Base-by-base conservation (phyloP, 805 yeast genomes). In the Barnettozyma sucrosica region DNA sequence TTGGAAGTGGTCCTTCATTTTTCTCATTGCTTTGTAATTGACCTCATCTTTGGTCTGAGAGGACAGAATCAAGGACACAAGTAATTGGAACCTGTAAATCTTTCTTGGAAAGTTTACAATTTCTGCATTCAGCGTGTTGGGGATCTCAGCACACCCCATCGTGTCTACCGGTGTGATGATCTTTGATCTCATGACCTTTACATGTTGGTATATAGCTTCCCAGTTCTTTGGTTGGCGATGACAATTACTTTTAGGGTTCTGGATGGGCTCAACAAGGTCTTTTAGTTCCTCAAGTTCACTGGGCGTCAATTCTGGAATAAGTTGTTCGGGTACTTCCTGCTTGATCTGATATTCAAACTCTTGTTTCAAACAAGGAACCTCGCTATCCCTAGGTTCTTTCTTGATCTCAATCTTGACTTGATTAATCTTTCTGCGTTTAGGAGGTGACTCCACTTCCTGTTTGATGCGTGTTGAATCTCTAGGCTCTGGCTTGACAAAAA, bases 11-110 rank as follows among this genome's bases (percentile, higher is more conserved):
- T 58, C 55, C 43, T 86, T 81, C 52, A 92, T 67, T 26, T 67
- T 74, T 14, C 63, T 62, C 81, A 89, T 84, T 0, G 93, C 95
- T 37, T 74, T 75, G 46, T 74, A 85, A 51, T 88, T 90, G 42
- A 83, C 79, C 62, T 88, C 96, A 64, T 90, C 98, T 60, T 85
- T 89, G 2, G 98, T 90, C 56, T 90, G 97, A 0, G 97, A 77
- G 9, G 96, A 86, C 26, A 90, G 77, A 90, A 90, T 86, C 44
- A 90, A 71, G 3, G 96, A 81, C 0, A 89, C 72, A 30, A 90
- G 70, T 32, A 87, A 69, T 63, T 89, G 97, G 58, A 83, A 83
- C 43, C 97, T 71, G 58, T 69, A 72, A 16, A 68, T 67, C 46
- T 59, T 58, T 1, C 70, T 69, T 9, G 61, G 53, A 2, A 68